Base-by-base conservation (phyloP, 2,329 filamentous ascomycete genomes). In the Aspergillus awamori region DNA sequence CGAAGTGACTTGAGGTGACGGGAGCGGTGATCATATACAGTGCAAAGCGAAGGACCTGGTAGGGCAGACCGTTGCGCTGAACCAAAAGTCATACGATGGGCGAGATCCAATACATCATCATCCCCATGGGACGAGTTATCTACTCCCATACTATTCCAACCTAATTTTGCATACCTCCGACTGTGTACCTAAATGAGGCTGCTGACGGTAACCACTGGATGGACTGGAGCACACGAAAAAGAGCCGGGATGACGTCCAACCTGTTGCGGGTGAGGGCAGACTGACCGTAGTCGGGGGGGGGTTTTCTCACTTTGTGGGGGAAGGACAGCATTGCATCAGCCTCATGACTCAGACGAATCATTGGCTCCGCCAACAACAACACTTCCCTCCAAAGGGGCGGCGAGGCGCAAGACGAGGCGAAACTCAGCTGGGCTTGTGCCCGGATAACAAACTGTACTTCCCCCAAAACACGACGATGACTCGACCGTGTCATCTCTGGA, bases 101-200 rank as follows among this genome's bases (percentile, higher is more conserved):
- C 63, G 62, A 68, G 61, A 63, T 63, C 62, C 65, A 66, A 65
- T 63, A 67, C 62, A 62, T 64, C 66, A 68, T 68, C 63, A 59
- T 65, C 64, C 62, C 61, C 61, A 65, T 59, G 33, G 33, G 33
- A 13, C 33, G 33, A 36, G 33, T 36, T 36, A 36, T 36, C 33
- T 54, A 36, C 11, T 36, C 33, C 11, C 11, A 36, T 36, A 13
- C 11, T 36, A 30, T 30, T 7, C 11, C 10, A 36, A 36, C 33
- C 33, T 36, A 36, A 11, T 15, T 6, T 36, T 36, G 33, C 11
- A 13, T 36, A 36, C 33, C 11, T 36, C 33, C 33, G 26, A 49
- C 26, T 30, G 3, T 51, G 47, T 51, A 51, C 26, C 43, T 20
- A 15, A 41, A 57, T 60, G 58, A 63, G 61, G 51, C 48, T 58